Evolutionary conservation across 495 filamentous ascomycete species (phyloP).

Genomic region (Trichoderma orchidacearum): DNA sequence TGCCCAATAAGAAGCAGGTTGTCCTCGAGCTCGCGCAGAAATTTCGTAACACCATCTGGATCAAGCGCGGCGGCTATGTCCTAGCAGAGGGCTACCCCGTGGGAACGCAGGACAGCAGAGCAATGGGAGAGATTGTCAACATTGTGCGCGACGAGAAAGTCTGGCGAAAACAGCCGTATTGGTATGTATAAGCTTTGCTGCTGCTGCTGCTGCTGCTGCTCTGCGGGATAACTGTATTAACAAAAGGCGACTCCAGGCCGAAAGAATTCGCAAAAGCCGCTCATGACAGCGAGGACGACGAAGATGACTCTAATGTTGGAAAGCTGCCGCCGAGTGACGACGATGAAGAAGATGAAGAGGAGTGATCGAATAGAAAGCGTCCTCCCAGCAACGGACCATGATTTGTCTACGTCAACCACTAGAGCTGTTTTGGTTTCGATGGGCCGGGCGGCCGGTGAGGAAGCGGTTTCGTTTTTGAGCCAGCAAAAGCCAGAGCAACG

Average conservation of each 20-base stretch:
- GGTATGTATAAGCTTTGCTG: slow-evolving; percentile 38
- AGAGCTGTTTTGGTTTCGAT: slow-evolving; percentile 9
- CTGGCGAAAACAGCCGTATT: slow-evolving; percentile 86
- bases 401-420: neutral
- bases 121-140: slow-evolving; percentile 83
- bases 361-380: too few relatives aligned
- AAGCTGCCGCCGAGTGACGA: slow-evolving; percentile 69
- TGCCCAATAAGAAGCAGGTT: slow-evolving; percentile 39
- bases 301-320: slow-evolving; percentile 66
- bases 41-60: slow-evolving; percentile 85
- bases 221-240: neutral
- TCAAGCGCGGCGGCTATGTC: slow-evolving; percentile 76
- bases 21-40: slow-evolving; percentile 66
- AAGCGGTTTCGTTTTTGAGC: slow-evolving; percentile 8
- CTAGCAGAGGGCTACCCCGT: slow-evolving; percentile 55
- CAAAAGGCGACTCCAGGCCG: slow-evolving; percentile 44
- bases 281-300: slow-evolving; percentile 44
- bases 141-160: slow-evolving; percentile 80
- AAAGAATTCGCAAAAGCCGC: slow-evolving; percentile 59
- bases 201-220: too few relatives aligned
- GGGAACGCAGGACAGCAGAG: slow-evolving; percentile 59
- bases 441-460: neutral
- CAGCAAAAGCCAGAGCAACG: slow-evolving; percentile 50
- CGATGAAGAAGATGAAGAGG: slow-evolving; percentile 31
- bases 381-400: neutral